Evolutionary conservation across 2,329 filamentous ascomycete species (phyloP), one percentile per base, ranked within the genome.

Genomic region (Emergomyces orientalis): DNA sequence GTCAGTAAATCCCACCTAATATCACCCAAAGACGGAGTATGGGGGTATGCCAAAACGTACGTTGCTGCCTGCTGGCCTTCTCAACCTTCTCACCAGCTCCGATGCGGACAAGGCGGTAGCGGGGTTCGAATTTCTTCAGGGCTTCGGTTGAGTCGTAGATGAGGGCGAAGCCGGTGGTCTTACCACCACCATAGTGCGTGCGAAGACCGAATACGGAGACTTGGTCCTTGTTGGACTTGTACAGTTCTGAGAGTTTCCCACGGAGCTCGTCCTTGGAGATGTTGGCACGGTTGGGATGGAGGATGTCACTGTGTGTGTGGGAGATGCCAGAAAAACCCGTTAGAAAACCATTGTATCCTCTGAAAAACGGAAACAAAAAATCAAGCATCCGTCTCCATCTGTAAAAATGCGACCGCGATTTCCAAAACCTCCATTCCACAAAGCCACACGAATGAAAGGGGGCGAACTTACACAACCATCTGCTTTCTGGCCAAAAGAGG

Each of bases 41-140:
- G 51, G 11, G 22, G n/a, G 56, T 41, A 41, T 57, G 30, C 11
- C 8, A 55, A 55, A 72, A 95, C 93, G 78, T 92, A 97, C 94
- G 92, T 84, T 99, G 94, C 84, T 99, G 94, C 87, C 94, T 90
- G 84, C 87, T 91, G 75, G 94, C 87, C 85, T 92, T 93, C 89
- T 99, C 94, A 80, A 91, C 85, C 90, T 97, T 97, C 80, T 81
- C 85, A 76, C 91, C 93, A 74, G 90, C 84, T 78, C 93, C 94
- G 78, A 96, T 90, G 73, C 94, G 88, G 80, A 99, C 86, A 74
- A 97, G 87, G 81, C 94, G 88, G 89, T 97, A 97, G 82, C 89
- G 88, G 75, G 94, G 94, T 88, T 99, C 94, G 82, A 97, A 99
- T 84, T 97, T 97, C 90, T 97, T 97, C 88, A 99, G 88, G 75